These are phyloP conservation scores for Backusella macrospora DNA, from an alignment of 192 early-diverging fungal genomes.

Conservation along the genomic window DNA sequence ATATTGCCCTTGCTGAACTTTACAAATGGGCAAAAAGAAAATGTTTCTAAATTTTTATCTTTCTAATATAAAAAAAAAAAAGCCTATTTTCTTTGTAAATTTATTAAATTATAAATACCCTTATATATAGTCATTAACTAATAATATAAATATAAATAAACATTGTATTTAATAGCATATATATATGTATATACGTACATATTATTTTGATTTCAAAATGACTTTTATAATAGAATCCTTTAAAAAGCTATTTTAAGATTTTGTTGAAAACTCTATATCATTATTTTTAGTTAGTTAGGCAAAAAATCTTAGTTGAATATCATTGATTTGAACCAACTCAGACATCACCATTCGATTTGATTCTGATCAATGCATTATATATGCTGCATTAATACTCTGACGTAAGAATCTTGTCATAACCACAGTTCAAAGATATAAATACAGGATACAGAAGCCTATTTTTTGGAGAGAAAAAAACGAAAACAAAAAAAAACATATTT, in stretches of 20 bases:
- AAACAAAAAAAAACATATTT: background rate
- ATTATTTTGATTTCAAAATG: no score
- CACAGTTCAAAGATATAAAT: background rate
- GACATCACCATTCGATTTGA: background rate
- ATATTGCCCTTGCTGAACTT: conserved; percentile 63
- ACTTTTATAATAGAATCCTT: no score
- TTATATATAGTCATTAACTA: background rate
- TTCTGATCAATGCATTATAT: background rate
- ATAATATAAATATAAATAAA: background rate
- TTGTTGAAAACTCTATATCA: no score
- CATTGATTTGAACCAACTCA: background rate
- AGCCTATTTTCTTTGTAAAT: background rate
- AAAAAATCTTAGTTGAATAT: background rate
- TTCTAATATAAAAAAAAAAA: background rate
- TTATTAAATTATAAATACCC: background rate
- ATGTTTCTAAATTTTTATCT: background rate
- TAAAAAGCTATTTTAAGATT: no score
- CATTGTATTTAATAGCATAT: background rate
- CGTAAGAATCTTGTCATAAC: background rate
- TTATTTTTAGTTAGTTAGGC: no score
- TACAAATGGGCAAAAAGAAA: conserved; percentile 54
- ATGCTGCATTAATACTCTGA: background rate
- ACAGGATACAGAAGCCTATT: background rate
- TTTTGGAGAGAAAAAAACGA: background rate
- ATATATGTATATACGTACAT: no score